Evolutionary conservation across 495 filamentous ascomycete genomes (phyloP), one percentile per base, ranked within the genome.

Genomic region (Aspergillus avenaceus): DNA sequence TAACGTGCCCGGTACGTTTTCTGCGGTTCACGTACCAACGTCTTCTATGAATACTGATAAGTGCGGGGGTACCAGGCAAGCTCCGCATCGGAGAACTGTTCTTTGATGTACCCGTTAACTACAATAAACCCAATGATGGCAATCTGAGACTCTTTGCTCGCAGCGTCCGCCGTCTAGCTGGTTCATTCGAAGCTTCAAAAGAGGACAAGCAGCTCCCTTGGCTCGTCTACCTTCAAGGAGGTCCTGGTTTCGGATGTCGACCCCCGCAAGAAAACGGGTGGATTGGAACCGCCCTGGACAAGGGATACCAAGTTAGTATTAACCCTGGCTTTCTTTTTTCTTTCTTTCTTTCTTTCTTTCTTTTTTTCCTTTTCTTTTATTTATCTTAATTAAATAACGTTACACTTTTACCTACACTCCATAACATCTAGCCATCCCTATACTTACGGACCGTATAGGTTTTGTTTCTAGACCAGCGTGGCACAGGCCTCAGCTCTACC

Each of bases 381-480:
- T 5, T 5, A n/a, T n/a, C n/a, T n/a, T n/a, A n/a, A n/a, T n/a
- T n/a, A n/a, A n/a, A n/a, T n/a, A n/a, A n/a, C n/a, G n/a, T n/a
- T n/a, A n/a, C n/a, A n/a, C n/a, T n/a, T n/a, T n/a, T n/a, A n/a
- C n/a, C n/a, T n/a, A n/a, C n/a, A n/a, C n/a, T n/a, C n/a, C n/a
- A n/a, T n/a, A n/a, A n/a, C n/a, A n/a, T n/a, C n/a, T n/a, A n/a
- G n/a, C n/a, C n/a, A n/a, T n/a, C n/a, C n/a, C n/a, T n/a, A n/a
- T n/a, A n/a, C 22, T 54, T 19, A 43, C 38, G 41, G 11, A 12
- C 9, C 22, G 5, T 38, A 25, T 75, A 93, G 71, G 66, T 96
- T 22, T 77, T 97, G 8, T 86, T 84, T 48, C 74, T 97, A 2
- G 92, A 97, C 63, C 90, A 95, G 57, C 81, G 92, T 48, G 92